These are phyloP conservation scores for Torrubiellomyces zombiae DNA, from an alignment of 2,329 filamentous ascomycete genomes.

Conservation along the genomic window DNA sequence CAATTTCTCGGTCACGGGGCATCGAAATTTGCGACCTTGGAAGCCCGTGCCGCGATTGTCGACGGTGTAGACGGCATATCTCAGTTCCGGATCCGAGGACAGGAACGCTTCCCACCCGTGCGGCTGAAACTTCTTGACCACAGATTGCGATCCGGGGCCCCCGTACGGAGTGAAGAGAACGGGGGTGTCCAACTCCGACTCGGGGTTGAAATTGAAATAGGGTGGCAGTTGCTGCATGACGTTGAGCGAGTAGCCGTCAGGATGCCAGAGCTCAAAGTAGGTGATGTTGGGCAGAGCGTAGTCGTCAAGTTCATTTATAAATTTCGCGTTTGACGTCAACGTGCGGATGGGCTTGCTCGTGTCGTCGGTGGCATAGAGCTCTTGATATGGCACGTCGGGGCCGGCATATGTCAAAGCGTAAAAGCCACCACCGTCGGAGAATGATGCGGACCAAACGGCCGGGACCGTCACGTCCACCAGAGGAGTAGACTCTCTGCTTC, in stretches of 20 bases:
- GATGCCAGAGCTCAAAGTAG: conserved; percentile 45
- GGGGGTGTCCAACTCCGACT: conserved; percentile 50
- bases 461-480: conserved; percentile 44
- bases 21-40: conserved; percentile 46
- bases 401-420: conserved; percentile 50
- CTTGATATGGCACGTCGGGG: conserved; percentile 52
- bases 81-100: conserved; percentile 47
- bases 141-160: conserved; percentile 46
- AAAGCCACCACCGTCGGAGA: conserved; percentile 44
- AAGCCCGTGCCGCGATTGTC: conserved; percentile 52
- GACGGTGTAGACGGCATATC: conserved; percentile 51
- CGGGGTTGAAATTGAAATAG: conserved; percentile 47
- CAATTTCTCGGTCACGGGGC: conserved; percentile 38
- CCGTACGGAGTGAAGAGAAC: conserved; percentile 53
- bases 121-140: conserved; percentile 36
- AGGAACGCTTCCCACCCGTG: conserved; percentile 47
- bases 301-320: conserved; percentile 35
- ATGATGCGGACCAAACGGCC: conserved; percentile 47
- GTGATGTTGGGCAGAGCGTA: conserved; percentile 49
- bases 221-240: conserved; percentile 49
- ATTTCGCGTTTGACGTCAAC: conserved; percentile 40
- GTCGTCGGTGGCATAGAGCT: conserved; percentile 42
- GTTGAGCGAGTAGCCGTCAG: conserved; percentile 43
- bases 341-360: conserved; percentile 32
- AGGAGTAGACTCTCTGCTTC: conserved; percentile 33